phyloP scores from a whole-genome alignment of 371 early-diverging fungal species.

The Circinella umbellata region DNA sequence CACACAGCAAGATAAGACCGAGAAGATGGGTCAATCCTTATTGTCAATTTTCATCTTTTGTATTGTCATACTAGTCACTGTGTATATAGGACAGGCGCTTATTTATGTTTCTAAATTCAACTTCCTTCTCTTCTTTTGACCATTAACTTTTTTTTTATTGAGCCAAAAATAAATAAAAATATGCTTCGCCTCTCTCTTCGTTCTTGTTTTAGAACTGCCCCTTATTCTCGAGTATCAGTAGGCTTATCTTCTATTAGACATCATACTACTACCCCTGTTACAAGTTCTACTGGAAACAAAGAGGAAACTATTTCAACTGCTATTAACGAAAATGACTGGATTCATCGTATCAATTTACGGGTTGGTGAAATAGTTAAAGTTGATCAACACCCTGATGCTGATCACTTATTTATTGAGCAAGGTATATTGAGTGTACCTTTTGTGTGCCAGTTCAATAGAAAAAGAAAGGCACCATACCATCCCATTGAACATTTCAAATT shows the following conservation, averaged over 20 bases:
- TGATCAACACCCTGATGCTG: conserved; percentile 72
- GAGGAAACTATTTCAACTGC: not conserved
- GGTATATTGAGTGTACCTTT: conserved; percentile 21
- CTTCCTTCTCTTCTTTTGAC: not conserved
- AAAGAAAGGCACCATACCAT: not conserved
- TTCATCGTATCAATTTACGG: conserved; percentile 71
- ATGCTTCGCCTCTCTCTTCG: not conserved
- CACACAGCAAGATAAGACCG: too few species aligned
- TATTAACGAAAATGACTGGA: conserved; percentile 43
- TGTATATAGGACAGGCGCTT: not conserved
- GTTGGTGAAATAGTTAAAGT: conserved; percentile 76
- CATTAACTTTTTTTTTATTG: not conserved
- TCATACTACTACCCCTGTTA: not conserved
- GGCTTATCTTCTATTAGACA: not conserved
- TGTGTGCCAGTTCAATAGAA: not conserved
- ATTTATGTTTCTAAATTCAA: not conserved
- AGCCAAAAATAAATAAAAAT: not conserved
- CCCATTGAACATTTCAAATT: not conserved
- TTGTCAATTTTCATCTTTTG: too few species aligned
- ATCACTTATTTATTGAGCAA: conserved; percentile 78
- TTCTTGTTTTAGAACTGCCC: not conserved
- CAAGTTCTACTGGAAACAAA: not conserved
- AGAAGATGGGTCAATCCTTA: too few species aligned
- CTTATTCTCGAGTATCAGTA: not conserved
- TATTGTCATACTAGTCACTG: too few species aligned